Percentiles rank a stretch among this genome's conserved stretches.
phyloP scores from a whole-genome alignment of 2,329 filamentous ascomycete species.

The Gremmenia infestans region DNA sequence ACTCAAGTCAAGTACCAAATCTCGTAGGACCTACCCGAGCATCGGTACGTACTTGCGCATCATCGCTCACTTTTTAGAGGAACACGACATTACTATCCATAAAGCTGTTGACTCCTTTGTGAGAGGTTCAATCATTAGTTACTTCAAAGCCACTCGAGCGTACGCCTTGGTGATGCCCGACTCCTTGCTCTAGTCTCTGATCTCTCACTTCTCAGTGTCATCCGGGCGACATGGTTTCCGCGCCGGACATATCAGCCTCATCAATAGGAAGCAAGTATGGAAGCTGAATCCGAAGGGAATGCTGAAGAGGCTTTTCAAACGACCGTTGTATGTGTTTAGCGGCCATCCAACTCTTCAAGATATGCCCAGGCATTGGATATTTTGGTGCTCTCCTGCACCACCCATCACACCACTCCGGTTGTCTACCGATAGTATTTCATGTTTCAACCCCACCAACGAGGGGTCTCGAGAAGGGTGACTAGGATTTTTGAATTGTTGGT shows the following conservation, averaged over 20 bases:
- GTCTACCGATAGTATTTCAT: slow-evolving; percentile 2
- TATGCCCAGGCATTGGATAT: background rate
- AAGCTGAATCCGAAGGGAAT: slow-evolving; percentile 3
- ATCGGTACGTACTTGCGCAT: background rate
- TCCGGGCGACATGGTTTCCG: slow-evolving; percentile 1
- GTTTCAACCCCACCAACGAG: no score
- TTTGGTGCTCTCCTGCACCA: slow-evolving; percentile 10
- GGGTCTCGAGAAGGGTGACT: no score
- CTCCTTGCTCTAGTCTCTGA: background rate
- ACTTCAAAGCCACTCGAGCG: background rate
- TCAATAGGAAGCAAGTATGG: slow-evolving; percentile 9
- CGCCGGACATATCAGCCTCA: slow-evolving; percentile 11
- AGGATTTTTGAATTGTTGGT: background rate
- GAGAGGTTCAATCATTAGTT: no score
- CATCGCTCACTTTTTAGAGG: background rate
- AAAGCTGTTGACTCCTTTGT: no score
- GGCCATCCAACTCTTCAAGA: background rate
- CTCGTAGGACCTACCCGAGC: no score
- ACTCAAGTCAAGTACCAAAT: background rate
- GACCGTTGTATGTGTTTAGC: slow-evolving; percentile 5
- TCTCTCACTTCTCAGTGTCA: slow-evolving; percentile 5
- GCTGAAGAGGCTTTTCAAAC: background rate
- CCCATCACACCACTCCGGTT: slow-evolving; percentile 6
- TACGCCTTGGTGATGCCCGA: slow-evolving; percentile 14
- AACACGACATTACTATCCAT: background rate